A percentile compares a stretch with the other conserved stretches of the same genome.
Conservation (phyloP, 148 eudicot species). For the Pharnaceum exiguum region DNA sequence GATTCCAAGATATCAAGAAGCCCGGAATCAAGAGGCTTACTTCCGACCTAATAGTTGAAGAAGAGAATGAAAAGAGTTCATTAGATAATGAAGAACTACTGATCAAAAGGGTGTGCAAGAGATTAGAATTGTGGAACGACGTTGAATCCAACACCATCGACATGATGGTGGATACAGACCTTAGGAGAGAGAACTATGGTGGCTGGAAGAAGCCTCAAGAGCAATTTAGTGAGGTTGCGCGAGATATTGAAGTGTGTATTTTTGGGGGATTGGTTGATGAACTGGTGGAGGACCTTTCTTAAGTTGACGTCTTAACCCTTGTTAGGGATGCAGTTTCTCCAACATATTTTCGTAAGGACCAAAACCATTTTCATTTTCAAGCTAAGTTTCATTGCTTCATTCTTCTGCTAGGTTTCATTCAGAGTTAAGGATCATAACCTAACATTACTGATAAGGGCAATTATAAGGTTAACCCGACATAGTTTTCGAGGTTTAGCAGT, state of each 20-base stretch:
- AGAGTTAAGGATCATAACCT: conserved; percentile 16
- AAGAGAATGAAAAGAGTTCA: conserved; percentile 22
- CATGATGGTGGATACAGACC: conserved; percentile 78
- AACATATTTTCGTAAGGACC: background rate
- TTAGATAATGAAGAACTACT: conserved; percentile 18
- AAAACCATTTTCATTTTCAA: background rate
- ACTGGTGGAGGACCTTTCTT: conserved; percentile 42
- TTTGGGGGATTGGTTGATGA: conserved; percentile 51
- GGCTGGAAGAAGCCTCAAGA: conserved; percentile 48
- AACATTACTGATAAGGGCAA: conserved; percentile 13
- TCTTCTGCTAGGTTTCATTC: conserved; percentile 4
- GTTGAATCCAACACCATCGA: conserved; percentile 72
- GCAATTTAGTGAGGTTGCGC: conserved; percentile 32
- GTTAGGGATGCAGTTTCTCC: background rate
- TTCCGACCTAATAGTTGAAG: conserved; percentile 57
- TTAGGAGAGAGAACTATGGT: conserved; percentile 30
- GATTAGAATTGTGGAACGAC: conserved; percentile 64
- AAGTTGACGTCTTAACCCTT: conserved; percentile 4
- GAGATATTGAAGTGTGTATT: conserved; percentile 52
- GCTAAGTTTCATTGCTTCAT: conserved; percentile 16
- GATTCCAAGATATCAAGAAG: conserved; percentile 20
- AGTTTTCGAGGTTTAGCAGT: conserved; percentile 19
- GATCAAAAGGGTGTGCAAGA: conserved; percentile 38
- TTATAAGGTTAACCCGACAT: conserved; percentile 10
- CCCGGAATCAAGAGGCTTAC: conserved; percentile 51